Evolutionary conservation across 257 asterid genomes (phyloP).

Genomic region (Fraxinus cuspidata): DNA sequence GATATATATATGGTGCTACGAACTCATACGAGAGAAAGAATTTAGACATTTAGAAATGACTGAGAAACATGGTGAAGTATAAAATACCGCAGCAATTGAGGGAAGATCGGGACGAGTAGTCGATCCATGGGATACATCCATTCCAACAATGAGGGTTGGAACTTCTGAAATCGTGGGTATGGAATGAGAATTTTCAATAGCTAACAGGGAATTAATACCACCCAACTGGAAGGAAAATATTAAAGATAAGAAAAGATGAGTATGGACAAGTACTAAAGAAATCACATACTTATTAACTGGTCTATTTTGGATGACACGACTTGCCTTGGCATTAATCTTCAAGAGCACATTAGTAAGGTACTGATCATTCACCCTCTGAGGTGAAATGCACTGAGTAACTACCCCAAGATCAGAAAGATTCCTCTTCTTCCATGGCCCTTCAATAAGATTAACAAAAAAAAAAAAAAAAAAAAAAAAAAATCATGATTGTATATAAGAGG

Average conservation of each 20-base stretch:
- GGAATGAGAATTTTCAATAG: constrained; percentile 36
- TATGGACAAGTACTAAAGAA: background rate
- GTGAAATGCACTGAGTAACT: constrained; percentile 70
- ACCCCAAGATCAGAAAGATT: constrained; percentile 57
- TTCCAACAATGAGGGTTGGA: constrained; percentile 72
- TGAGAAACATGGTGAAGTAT: background rate
- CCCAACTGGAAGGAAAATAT: constrained; percentile 51
- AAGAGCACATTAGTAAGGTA: constrained; percentile 66
- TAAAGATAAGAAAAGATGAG: background rate
- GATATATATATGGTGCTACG: background rate
- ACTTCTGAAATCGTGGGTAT: constrained; percentile 45
- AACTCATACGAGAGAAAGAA: background rate
- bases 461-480: background rate
- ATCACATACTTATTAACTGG: background rate
- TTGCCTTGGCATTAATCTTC: constrained; percentile 72
- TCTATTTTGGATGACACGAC: constrained; percentile 4
- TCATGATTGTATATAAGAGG: background rate
- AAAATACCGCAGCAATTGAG: constrained; percentile 65
- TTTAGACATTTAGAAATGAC: background rate
- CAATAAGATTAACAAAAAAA: constrained; percentile 21
- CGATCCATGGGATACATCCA: constrained; percentile 89
- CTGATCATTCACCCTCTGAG: constrained; percentile 64
- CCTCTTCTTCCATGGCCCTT: constrained; percentile 81
- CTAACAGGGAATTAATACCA: constrained; percentile 60
- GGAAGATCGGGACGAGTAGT: constrained; percentile 77